Evolutionary conservation across 345 rosid genomes (phyloP).

Genomic region (Conringia planisiliqua): DNA sequence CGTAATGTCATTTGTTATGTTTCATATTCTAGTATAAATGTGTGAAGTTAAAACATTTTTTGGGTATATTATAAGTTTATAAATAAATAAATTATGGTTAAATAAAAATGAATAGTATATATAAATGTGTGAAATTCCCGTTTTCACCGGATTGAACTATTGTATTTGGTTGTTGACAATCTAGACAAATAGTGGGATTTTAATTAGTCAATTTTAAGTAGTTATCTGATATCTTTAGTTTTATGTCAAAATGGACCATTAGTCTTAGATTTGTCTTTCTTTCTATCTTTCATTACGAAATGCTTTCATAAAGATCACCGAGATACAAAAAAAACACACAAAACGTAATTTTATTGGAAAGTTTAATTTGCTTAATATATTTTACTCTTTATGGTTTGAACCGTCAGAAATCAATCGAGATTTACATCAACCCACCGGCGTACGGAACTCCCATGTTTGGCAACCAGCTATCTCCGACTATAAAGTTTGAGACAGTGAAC

Average conservation of each 20-base stretch:
- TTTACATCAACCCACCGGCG: conserved; percentile 21
- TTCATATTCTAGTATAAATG: background rate
- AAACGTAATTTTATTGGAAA: background rate
- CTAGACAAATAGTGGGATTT: background rate
- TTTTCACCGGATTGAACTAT: background rate
- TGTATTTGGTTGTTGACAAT: background rate
- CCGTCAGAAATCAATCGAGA: background rate
- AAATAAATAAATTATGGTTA: background rate
- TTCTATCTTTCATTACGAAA: background rate
- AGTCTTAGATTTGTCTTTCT: background rate
- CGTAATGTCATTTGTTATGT: background rate
- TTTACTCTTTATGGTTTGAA: background rate
- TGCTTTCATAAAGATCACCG: background rate
- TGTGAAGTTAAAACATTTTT: background rate
- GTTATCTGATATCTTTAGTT: background rate
- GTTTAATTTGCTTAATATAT: background rate
- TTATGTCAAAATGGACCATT: background rate
- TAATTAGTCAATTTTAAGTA: background rate
- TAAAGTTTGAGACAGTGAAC: conserved; percentile 40
- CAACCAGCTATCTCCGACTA: conserved; percentile 42
- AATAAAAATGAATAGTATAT: background rate
- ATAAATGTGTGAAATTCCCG: background rate
- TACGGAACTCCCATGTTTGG: conserved; percentile 30
- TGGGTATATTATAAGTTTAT: background rate
- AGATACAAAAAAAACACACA: background rate